Percentiles rank a stretch among this genome's conserved stretches.
These are phyloP conservation scores for Warburgia ugandensis DNA, from an alignment of 164 flowering plant genomes.

Conservation along the genomic window DNA sequence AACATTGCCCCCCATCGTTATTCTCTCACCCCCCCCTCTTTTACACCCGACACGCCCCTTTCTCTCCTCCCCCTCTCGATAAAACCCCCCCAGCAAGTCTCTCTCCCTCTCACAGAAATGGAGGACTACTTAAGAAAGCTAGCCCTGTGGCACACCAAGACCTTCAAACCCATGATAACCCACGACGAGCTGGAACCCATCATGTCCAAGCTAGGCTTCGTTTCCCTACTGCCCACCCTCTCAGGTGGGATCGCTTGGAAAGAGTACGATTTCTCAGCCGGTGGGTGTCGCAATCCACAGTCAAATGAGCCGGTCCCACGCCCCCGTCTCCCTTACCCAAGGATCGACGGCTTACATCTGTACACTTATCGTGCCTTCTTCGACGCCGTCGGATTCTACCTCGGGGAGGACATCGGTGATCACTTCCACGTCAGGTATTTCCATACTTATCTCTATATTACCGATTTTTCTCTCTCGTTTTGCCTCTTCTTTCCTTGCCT, in stretches of 20 bases:
- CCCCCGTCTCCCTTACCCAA: constrained; percentile 45
- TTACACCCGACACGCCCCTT: no score
- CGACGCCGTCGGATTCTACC: constrained; percentile 48
- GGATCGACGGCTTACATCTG: constrained; percentile 59
- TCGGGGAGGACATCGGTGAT: constrained; percentile 40
- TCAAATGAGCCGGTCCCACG: constrained; percentile 21
- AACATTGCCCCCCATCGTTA: no score
- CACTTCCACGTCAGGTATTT: constrained; percentile 52
- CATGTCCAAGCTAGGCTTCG: constrained; percentile 48
- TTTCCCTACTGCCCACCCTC: constrained; percentile 15
- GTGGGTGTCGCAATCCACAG: constrained; percentile 2
- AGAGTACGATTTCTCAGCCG: constrained; percentile 35
- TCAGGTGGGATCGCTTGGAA: constrained; percentile 39
- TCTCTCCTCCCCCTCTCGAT: no score
- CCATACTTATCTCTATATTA: neutral
- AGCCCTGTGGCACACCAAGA: constrained; percentile 52
- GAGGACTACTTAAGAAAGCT: constrained; percentile 42
- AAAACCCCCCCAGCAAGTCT: no score
- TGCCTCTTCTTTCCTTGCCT: neutral
- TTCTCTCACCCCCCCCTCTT: no score
- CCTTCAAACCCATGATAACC: constrained; percentile 54
- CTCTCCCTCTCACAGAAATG: no score
- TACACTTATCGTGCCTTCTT: constrained; percentile 49
- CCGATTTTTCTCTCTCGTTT: neutral
- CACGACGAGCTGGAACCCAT: constrained; percentile 69